Base-by-base conservation (phyloP, 2,329 filamentous ascomycete species). In the Ceratocystis alfenasii region DNA sequence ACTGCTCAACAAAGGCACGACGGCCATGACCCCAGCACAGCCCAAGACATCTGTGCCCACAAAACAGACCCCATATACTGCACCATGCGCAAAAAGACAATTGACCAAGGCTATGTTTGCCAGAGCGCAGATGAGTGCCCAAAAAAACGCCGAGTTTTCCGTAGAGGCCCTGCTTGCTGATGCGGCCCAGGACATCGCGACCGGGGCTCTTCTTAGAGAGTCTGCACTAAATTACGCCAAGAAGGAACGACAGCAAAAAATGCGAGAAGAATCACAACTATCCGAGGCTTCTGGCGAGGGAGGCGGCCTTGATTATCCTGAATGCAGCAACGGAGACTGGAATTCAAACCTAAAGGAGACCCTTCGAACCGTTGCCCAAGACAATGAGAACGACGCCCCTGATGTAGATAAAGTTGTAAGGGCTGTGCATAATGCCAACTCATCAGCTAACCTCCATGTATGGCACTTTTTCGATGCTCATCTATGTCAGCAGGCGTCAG, bases 381-480 rank as follows among this genome's bases (percentile, higher is more conserved):
- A 66, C 5, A 41, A 67, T 5, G 30, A 59, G 15, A 65, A 69
- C 48, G 62, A 69, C 25, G 63, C 45, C 5, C 63, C 63, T 25
- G 33, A 61, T 33, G 61, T 69, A 7, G 68, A 68, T 36, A 69
- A 69, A 64, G 65, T 69, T 17, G 67, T 66, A 8, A 63, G 61
- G 33, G 65, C 65, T 10, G 61, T 66, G 8, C 41, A 45, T 30
- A 55, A 62, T 28, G 63, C 65, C 10, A 62, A 63, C 45, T 62
- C 44, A 5, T 46, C 48, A 2, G 25, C 45, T 2, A 48, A 64
- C 25, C 20, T 28, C 22, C 46, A 66, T 57, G 65, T 66, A 15
- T 66, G 65, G 65, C 48, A 55, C 22, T 63, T 57, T 30, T 66
- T 66, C 22, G 48, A 36, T 41, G 25, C 36, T 10, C 5, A 50